Conservation (phyloP, 108 stramenopile genomes). For the Conticribra guillardii region DNA sequence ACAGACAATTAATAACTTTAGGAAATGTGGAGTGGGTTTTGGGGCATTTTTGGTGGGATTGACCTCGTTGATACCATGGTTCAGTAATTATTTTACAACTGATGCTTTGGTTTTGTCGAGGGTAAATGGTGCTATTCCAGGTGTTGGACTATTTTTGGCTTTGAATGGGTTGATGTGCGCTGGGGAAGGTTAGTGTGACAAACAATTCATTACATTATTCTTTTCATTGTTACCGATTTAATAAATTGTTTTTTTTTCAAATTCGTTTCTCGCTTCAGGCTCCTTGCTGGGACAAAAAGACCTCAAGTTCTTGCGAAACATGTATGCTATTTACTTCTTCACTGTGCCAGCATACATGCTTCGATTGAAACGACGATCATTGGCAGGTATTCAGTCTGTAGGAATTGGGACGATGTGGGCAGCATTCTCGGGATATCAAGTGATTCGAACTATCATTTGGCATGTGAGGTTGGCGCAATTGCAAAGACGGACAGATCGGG, state of each 20-base stretch:
- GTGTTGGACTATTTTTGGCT: slow-evolving; percentile 60
- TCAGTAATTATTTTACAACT: slow-evolving; percentile 72
- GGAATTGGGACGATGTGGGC: slow-evolving; percentile 71
- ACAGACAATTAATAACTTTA: slow-evolving; percentile 62
- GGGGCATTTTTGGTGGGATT: slow-evolving; percentile 66
- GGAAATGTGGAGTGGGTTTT: slow-evolving; percentile 68
- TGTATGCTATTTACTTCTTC: slow-evolving; percentile 72
- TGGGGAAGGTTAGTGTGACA: slow-evolving; percentile 62
- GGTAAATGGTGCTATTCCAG: slow-evolving; percentile 72
- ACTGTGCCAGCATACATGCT: slow-evolving; percentile 80
- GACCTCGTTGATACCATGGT: slow-evolving; percentile 59
- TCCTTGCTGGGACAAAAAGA: slow-evolving; percentile 84
- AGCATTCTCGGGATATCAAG: slow-evolving; percentile 71
- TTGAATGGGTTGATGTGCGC: slow-evolving; percentile 74
- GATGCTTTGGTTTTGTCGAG: slow-evolving; percentile 65
- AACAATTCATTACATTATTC: neutral
- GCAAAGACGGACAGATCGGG: slow-evolving; percentile 60
- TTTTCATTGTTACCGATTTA: neutral
- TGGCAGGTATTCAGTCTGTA: slow-evolving; percentile 56
- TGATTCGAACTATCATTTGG: slow-evolving; percentile 50
- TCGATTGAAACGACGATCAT: slow-evolving; percentile 66
- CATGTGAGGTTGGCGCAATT: slow-evolving; percentile 39
- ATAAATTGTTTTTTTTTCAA: slow-evolving; percentile 1
- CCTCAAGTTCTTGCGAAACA: slow-evolving; percentile 68
- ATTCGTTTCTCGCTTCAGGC: slow-evolving; percentile 16